Base-by-base conservation (phyloP, 2,329 filamentous ascomycete species). In the Berkeleyomyces rouxiae region DNA sequence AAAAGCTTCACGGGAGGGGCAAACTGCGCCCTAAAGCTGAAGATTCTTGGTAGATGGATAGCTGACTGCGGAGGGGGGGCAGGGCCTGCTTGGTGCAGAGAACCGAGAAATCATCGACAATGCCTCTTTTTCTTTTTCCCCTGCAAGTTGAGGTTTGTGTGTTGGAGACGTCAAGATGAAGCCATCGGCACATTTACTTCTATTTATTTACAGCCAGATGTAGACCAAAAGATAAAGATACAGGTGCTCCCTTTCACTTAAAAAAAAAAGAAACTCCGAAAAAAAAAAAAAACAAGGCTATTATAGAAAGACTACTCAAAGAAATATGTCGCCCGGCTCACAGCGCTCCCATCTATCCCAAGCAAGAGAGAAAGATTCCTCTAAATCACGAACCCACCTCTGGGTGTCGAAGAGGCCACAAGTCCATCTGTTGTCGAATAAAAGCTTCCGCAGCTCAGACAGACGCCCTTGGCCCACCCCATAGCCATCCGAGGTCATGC, bases 351-450 rank as follows among this genome's bases (percentile, higher is more conserved):
- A 99, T 70, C 83, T 82, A 68, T 79, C 79, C 93, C 93, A 99
- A 16, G 91, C 90, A 71, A 87, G 82, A 67, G 88, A 85, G 72
- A 96, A 99, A 10, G 90, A 91, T 65, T 82, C 79, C 75, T 99
- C 93, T 23, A 99, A 75, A 73, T 97, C 91, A 57, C 79, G 76
- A 36, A 97, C 92, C 93, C 93, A 99, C 68, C 93, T 81, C 68
- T 79, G 82, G 4, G 93, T 99, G 73, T 99, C 84, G 71, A 99
- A 99, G 51, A 99, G 77, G 11, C 87, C 87, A 72, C 90, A 95
- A 37, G 78, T 82, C 87, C 90, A 95, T 68, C 92, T 85, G 69
- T 83, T 85, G 66, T 89, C 81, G 75, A 91, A 97, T 9, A 99
- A 75, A 69, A 96, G 76, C 70, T 82, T 86, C 66, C 93, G 82